Conservation (phyloP, 2,329 filamentous ascomycete species). For the Aspergillus aculeatus region DNA sequence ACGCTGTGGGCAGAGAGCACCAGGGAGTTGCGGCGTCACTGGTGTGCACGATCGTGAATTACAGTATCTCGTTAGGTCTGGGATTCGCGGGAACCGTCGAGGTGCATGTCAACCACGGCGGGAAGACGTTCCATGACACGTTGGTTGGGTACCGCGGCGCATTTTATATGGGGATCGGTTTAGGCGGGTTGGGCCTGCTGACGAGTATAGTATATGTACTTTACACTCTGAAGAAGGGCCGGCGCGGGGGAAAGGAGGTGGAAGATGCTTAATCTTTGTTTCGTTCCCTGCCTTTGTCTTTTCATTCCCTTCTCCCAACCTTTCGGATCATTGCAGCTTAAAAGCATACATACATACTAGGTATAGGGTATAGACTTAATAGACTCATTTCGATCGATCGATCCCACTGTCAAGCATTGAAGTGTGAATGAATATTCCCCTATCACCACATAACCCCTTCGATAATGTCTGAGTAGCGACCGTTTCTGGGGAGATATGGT, state of each 20-base stretch:
- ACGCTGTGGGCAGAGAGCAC: slow-evolving; percentile 48
- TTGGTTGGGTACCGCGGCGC: slow-evolving; percentile 43
- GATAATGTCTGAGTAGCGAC: too few relatives aligned
- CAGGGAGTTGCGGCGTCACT: slow-evolving; percentile 57
- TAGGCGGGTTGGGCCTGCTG: slow-evolving; percentile 29
- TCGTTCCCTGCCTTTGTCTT: too few relatives aligned
- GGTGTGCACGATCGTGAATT: slow-evolving; percentile 67
- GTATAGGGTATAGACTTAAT: too few relatives aligned
- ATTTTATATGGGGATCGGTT: slow-evolving; percentile 42
- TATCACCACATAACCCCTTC: too few relatives aligned
- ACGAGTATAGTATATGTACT: slow-evolving; percentile 19
- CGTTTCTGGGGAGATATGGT: too few relatives aligned
- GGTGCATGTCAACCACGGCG: slow-evolving; percentile 44
- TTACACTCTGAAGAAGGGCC: not conserved
- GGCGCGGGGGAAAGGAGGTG: not conserved
- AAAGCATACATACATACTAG: too few relatives aligned
- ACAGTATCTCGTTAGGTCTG: slow-evolving; percentile 64
- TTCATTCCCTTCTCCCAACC: too few relatives aligned
- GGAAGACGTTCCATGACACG: slow-evolving; percentile 30
- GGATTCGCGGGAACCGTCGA: slow-evolving; percentile 67
- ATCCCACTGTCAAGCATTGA: too few relatives aligned
- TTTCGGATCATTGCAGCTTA: too few relatives aligned
- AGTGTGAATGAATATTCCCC: too few relatives aligned
- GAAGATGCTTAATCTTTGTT: not conserved
- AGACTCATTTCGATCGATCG: too few relatives aligned